phyloP scores from a whole-genome alignment of 2,329 filamentous ascomycete species.

The Fusarium transvaalense region DNA sequence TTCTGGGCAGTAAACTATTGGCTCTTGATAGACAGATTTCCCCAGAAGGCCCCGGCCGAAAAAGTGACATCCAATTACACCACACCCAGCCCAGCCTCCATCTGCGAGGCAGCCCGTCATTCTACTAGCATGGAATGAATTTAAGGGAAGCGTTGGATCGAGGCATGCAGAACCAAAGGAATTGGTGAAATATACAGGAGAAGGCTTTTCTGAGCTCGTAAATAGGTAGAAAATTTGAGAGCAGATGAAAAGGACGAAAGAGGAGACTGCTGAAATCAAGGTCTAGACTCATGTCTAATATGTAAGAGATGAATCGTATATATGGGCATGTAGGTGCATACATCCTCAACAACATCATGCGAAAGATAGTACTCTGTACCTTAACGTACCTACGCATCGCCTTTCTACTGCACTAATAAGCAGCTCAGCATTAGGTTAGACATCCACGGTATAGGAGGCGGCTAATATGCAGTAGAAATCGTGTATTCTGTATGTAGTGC shows the following conservation, averaged over 20 bases:
- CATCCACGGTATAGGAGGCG: neutral
- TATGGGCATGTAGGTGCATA: neutral
- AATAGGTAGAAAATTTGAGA: neutral
- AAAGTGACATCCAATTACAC: conserved; percentile 26
- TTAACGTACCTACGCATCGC: no score
- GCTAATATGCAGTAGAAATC: neutral
- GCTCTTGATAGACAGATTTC: conserved; percentile 23
- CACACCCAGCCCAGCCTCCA: conserved; percentile 12
- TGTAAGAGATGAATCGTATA: conserved; percentile 12
- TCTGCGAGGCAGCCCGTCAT: conserved; percentile 27
- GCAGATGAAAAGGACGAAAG: neutral
- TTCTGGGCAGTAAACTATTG: conserved; percentile 24
- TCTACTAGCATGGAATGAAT: neutral
- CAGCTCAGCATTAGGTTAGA: no score
- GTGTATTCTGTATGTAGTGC: neutral
- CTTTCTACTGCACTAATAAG: neutral
- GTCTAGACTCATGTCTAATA: conserved; percentile 1
- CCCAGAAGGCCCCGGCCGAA: conserved; percentile 31
- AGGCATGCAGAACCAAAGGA: neutral
- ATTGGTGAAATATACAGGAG: neutral
- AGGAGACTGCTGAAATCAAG: neutral
- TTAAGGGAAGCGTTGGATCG: neutral
- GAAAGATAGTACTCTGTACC: neutral
- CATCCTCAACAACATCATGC: conserved; percentile 1
- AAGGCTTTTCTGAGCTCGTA: neutral